Evolutionary conservation across 345 rosid species (phyloP).

Genomic region (Boechera divaricarpa): DNA sequence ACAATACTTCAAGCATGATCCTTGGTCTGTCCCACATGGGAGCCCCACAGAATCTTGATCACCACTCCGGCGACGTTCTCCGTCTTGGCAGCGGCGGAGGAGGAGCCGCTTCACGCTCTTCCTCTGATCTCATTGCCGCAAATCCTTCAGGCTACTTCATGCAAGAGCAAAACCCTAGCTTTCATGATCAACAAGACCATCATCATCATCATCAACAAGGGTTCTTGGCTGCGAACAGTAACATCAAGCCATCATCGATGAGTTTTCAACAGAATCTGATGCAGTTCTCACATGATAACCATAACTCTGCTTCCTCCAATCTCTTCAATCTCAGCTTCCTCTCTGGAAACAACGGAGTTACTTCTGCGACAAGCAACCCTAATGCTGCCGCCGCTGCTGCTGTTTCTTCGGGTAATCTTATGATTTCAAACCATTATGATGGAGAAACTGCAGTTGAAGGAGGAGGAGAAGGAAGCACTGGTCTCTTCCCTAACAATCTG

Average conservation of each 20-base stretch:
- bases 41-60: constrained; percentile 49
- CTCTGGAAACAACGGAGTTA: constrained; percentile 49
- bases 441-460: constrained; percentile 45
- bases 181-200: constrained; percentile 53
- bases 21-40: constrained; percentile 68
- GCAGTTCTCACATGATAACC: constrained; percentile 57
- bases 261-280: constrained; percentile 54
- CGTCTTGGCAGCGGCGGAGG: constrained; percentile 57
- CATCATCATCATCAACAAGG: constrained; percentile 52
- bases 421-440: constrained; percentile 52
- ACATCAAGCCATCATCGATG: constrained; percentile 42
- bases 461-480: constrained; percentile 47
- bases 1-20: constrained; percentile 53
- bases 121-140: constrained; percentile 59
- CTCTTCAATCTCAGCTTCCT: constrained; percentile 65
- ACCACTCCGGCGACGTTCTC: constrained; percentile 53
- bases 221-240: constrained; percentile 40
- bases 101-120: constrained; percentile 45
- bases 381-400: constrained; percentile 43
- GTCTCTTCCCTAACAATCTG: constrained; percentile 52
- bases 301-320: constrained; percentile 44
- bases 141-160: constrained; percentile 59
- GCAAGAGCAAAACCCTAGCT: constrained; percentile 60
- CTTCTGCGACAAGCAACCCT: constrained; percentile 43
- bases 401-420: constrained; percentile 45